A percentile compares a stretch with the other conserved stretches of the same genome.
Conservation (phyloP, 2,329 filamentous ascomycete genomes). For the Pseudomassariella vexata region DNA sequence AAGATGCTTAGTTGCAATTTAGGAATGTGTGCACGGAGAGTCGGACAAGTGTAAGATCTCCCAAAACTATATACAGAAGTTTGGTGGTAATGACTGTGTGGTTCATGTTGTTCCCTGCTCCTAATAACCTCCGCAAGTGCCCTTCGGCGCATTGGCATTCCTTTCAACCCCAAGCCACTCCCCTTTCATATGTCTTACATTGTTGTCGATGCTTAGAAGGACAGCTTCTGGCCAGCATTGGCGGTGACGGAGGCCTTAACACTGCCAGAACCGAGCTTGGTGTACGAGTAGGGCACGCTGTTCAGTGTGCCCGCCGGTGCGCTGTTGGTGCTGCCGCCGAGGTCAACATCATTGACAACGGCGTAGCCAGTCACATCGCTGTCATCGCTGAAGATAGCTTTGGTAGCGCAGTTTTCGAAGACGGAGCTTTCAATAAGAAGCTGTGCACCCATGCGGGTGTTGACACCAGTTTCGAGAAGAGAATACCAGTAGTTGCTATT, state of each 20-base stretch:
- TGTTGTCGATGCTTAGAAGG: conserved; percentile 7
- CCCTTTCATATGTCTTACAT: no score
- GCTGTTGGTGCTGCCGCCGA: conserved; percentile 38
- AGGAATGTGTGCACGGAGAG: no score
- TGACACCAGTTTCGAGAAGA: conserved; percentile 40
- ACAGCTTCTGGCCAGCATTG: conserved; percentile 7
- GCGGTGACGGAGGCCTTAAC: conserved; percentile 9
- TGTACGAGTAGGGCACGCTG: conserved; percentile 9
- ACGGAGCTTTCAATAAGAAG: conserved; percentile 43
- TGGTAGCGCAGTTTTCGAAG: conserved; percentile 15
- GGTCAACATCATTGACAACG: conserved; percentile 33
- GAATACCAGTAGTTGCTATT: conserved; percentile 37
- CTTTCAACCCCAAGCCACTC: no score
- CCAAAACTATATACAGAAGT: no score
- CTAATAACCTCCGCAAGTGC: no score
- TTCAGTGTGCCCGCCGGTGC: conserved; percentile 39
- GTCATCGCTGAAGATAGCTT: conserved; percentile 29
- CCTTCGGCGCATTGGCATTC: no score
- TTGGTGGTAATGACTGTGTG: no score
- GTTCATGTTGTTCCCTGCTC: no score
- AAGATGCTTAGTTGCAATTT: no score
- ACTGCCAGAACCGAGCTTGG: conserved; percentile 9
- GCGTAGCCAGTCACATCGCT: conserved; percentile 35
- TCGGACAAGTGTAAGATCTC: no score
- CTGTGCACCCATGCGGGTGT: conserved; percentile 46